A percentile compares a stretch with the other conserved stretches of the same genome.
phyloP scores from a whole-genome alignment of 768 basidiomycete genomes.

The Botryobasidium botryosum region DNA sequence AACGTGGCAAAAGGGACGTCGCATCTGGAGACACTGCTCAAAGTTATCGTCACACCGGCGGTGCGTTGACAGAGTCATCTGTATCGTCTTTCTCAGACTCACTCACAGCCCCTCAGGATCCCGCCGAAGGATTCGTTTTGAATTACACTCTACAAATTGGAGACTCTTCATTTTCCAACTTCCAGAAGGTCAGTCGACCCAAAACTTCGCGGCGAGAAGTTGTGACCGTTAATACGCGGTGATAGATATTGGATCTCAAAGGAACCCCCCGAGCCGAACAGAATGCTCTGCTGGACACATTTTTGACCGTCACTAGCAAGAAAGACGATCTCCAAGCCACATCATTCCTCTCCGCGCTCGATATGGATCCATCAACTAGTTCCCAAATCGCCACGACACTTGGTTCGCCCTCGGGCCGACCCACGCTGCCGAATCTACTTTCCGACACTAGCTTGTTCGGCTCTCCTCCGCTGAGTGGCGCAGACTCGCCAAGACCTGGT shows the following conservation, averaged over 20 bases:
- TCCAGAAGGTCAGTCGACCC: constrained; percentile 67
- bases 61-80: constrained; percentile 29
- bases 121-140: constrained; percentile 83
- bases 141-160: constrained; percentile 92
- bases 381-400: constrained; percentile 32
- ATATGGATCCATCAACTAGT: constrained; percentile 75
- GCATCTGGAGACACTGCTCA: constrained; percentile 78
- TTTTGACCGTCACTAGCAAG: constrained; percentile 84
- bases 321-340: constrained; percentile 74
- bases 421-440: constrained; percentile 43
- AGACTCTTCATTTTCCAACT: constrained; percentile 90
- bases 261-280: constrained; percentile 77
- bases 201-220: not conserved
- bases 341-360: constrained; percentile 83
- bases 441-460: constrained; percentile 28
- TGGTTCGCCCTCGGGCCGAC: constrained; percentile 49
- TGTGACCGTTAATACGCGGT: not conserved
- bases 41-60: constrained; percentile 86
- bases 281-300: constrained; percentile 78
- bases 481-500: constrained; percentile 12
- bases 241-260: constrained; percentile 82
- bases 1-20: constrained; percentile 66
- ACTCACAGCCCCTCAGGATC: constrained; percentile 38
- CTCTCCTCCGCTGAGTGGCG: constrained; percentile 25
- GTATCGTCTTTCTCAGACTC: not conserved